Evolutionary conservation across 2,329 filamentous ascomycete genomes (phyloP), one percentile per base, ranked within the genome.

Genomic region (Penicillium digitatum): DNA sequence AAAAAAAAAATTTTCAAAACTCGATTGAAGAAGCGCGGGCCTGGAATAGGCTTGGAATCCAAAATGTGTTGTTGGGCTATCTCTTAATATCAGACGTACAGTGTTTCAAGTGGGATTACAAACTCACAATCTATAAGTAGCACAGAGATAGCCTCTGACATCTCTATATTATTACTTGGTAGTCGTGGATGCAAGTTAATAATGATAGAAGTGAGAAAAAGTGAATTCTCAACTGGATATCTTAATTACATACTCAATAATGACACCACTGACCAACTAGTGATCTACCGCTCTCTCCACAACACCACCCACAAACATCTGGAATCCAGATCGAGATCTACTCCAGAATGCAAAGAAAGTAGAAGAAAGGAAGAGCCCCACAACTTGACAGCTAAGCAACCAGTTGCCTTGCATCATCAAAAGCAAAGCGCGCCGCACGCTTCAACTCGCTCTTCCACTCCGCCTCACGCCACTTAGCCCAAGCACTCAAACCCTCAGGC

Each of bases 381-480:
- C 6, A 20, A 34, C 1, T 3, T 2, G 14, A 26, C 26, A 55
- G 44, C 52, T 62, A 72, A 31, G 71, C 66, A 55, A 78, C 72
- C 60, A 82, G 63, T 31, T 63, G 67, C 68, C 80, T 85, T 38
- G 84, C 81, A 78, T 89, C 87, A 50, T 82, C 82, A 26, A 97
- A 92, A 0, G 86, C 90, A 38, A 86, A 83, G 66, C 92, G 82
- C 2, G 90, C 89, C 74, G 93, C 87, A 76, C 88, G 90, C 81
- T 99, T 99, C 71, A 99, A 74, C 64, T 94, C 77, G 6, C 81
- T 82, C 74, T 90, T 88, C 78, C 91, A 87, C 62, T 96, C 90
- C 2, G 88, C 88, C 77, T 97, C 94, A 14, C 93, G 81, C 72
- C 89, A 97, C 69, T 81, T 84, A 62, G 90, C 89, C 89, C 90